A percentile compares a stretch with the other conserved stretches of the same genome.
Evolutionary conservation across 805 yeast species (phyloP).

Genomic region (Metschnikowia continentalis): DNA sequence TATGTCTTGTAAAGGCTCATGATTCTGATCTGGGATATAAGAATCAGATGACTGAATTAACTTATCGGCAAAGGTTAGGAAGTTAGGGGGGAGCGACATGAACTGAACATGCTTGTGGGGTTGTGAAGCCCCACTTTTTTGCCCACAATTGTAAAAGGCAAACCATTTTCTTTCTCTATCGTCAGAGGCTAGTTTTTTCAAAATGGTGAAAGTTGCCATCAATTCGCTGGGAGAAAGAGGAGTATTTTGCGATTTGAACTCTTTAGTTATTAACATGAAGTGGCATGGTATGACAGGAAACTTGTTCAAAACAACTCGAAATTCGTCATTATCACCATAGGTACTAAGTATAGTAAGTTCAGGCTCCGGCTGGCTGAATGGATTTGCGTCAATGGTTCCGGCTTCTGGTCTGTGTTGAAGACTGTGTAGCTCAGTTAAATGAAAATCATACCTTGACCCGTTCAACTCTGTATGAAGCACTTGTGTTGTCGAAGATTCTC

Average conservation of each 20-base stretch:
- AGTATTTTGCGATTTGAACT: constrained; percentile 65
- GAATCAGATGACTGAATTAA: constrained; percentile 41
- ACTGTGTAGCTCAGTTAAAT: constrained; percentile 31
- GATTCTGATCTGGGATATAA: constrained; percentile 49
- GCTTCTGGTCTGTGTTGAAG: constrained; percentile 38
- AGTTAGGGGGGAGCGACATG: constrained; percentile 61
- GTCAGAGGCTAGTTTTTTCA: constrained; percentile 43
- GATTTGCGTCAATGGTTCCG: constrained; percentile 48
- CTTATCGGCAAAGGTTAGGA: constrained; percentile 53
- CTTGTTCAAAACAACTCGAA: constrained; percentile 72
- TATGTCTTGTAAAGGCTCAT: constrained; percentile 60
- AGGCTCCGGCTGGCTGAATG: constrained; percentile 79
- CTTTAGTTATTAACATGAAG: constrained; percentile 71
- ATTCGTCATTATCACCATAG: constrained; percentile 48
- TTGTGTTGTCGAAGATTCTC: constrained; percentile 36
- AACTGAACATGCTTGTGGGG: constrained; percentile 91
- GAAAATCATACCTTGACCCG: constrained; percentile 18
- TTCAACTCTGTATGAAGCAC: constrained; percentile 7
- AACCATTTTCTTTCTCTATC: constrained; percentile 48
- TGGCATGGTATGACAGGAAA: constrained; percentile 82
- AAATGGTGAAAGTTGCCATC: constrained; percentile 49
- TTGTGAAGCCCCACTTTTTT: constrained; percentile 89
- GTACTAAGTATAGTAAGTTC: constrained; percentile 58
- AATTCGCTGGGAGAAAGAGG: constrained; percentile 74
- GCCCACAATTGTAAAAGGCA: constrained; percentile 88